phyloP scores from a whole-genome alignment of 1,284 basidiomycete species.

The Kwoniella shivajii region DNA sequence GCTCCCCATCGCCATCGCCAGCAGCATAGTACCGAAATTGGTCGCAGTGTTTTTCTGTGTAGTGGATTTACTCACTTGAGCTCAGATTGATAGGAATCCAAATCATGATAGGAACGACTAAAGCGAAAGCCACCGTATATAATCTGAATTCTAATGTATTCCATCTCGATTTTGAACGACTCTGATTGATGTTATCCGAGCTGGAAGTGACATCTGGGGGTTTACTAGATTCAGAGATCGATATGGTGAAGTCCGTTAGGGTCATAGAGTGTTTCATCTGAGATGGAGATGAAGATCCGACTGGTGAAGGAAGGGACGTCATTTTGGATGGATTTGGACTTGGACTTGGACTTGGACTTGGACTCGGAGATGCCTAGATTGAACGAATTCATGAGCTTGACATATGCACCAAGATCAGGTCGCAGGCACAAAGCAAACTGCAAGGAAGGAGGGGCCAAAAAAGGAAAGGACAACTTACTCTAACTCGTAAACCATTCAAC shows the following conservation, averaged over 20 bases:
- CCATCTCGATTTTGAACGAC: constrained; percentile 62
- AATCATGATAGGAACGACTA: constrained; percentile 74
- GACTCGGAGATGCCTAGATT: no score
- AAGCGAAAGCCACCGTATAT: constrained; percentile 67
- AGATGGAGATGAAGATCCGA: neutral
- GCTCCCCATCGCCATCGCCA: no score
- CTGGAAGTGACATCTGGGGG: neutral
- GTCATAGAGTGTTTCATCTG: constrained; percentile 18
- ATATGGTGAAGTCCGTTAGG: constrained; percentile 43
- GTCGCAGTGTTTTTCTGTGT: no score
- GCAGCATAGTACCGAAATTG: no score
- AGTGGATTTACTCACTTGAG: constrained; percentile 67
- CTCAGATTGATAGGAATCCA: constrained; percentile 81
- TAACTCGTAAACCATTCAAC: no score
- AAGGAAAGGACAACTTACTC: no score
- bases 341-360: no score
- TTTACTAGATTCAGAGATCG: constrained; percentile 27
- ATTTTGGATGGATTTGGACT: no score
- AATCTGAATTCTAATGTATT: constrained; percentile 76
- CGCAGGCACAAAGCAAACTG: no score
- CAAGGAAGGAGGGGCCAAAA: no score
- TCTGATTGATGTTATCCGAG: constrained; percentile 13
- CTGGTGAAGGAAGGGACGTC: neutral
- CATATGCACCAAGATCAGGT: no score
- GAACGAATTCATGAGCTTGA: no score